These are phyloP conservation scores for Stemphylium beticola DNA, from an alignment of 2,329 filamentous ascomycete genomes.

Conservation along the genomic window DNA sequence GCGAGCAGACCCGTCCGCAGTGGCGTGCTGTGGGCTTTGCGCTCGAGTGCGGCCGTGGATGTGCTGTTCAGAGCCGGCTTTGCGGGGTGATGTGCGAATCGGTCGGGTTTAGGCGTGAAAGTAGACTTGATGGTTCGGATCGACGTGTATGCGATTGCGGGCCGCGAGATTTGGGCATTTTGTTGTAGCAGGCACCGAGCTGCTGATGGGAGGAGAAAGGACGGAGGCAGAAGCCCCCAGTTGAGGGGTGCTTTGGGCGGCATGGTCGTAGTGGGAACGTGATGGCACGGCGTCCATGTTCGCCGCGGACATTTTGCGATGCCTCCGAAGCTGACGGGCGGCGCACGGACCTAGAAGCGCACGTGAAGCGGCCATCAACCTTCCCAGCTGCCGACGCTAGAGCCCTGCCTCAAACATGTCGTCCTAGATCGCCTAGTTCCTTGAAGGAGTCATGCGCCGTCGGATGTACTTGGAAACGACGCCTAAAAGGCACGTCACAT, in stretches of 20 bases:
- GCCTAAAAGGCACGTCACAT: not conserved
- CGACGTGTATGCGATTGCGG: conserved; percentile 29
- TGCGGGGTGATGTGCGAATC: conserved; percentile 60
- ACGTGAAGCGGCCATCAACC: conserved; percentile 11
- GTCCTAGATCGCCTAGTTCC: not conserved
- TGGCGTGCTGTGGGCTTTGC: conserved; percentile 64
- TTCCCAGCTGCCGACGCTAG: not conserved
- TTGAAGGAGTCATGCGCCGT: not conserved
- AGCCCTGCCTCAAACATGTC: not conserved
- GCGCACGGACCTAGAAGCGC: conserved; percentile 8
- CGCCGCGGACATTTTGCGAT: conserved; percentile 31
- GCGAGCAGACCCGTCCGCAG: conserved; percentile 82
- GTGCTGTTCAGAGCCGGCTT: conserved; percentile 62
- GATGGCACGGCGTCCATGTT: conserved; percentile 16
- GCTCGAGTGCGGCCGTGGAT: conserved; percentile 64
- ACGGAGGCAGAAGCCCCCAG: conserved; percentile 39
- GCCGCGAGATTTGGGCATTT: conserved; percentile 16
- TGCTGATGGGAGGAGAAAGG: conserved; percentile 39
- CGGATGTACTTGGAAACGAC: not conserved
- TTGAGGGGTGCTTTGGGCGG: conserved; percentile 44
- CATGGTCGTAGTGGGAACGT: conserved; percentile 30
- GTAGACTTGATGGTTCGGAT: conserved; percentile 62
- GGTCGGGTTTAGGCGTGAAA: conserved; percentile 56
- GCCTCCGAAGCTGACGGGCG: not conserved
- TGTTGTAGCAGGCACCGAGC: conserved; percentile 33